Evolutionary conservation across 2,329 filamentous ascomycete genomes (phyloP).

Genomic region (Apiospora hydei): DNA sequence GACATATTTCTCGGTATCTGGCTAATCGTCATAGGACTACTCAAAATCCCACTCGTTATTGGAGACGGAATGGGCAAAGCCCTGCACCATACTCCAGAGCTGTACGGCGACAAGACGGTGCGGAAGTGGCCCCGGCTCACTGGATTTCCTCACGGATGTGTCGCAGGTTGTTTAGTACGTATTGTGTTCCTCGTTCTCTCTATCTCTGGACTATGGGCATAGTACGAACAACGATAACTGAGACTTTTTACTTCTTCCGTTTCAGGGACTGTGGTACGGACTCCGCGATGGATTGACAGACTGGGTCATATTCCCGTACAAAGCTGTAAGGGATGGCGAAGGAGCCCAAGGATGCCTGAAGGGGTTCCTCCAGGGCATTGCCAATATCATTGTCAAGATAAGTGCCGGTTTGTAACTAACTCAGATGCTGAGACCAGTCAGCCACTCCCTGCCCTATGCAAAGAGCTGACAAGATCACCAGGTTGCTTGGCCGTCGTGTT

Average conservation of each 20-base stretch:
- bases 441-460: background rate
- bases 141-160: background rate
- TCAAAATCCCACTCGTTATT: background rate
- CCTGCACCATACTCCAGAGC: background rate
- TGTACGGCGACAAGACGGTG: conserved; percentile 4
- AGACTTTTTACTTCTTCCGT: no score
- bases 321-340: conserved; percentile 1
- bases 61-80: background rate
- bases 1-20: background rate
- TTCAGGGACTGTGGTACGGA: background rate
- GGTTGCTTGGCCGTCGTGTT: background rate
- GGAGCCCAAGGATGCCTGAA: background rate
- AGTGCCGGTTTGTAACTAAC: background rate
- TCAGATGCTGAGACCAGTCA: background rate
- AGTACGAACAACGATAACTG: background rate
- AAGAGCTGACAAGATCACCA: background rate
- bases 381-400: background rate
- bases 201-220: background rate
- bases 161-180: background rate
- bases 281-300: background rate
- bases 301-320: background rate
- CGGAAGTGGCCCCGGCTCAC: conserved; percentile 9
- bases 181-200: background rate
- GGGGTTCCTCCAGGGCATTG: background rate
- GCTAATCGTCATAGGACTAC: background rate